phyloP scores from a whole-genome alignment of 192 early-diverging fungal species.

The Dimargaris verticillata region DNA sequence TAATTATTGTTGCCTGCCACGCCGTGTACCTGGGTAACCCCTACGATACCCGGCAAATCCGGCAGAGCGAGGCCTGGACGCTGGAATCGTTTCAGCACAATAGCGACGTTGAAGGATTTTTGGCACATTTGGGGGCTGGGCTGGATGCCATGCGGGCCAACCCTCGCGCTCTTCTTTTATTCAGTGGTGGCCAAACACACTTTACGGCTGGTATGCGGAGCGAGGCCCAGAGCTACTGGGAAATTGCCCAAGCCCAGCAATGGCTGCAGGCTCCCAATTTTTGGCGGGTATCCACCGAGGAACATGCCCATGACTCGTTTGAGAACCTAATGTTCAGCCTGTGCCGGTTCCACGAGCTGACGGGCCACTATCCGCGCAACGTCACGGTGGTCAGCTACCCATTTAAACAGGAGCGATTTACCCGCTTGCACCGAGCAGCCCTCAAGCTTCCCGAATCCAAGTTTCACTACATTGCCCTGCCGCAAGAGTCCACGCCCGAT shows the following conservation, averaged over 20 bases:
- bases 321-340: slow-evolving; percentile 34
- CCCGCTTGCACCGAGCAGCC: slow-evolving; percentile 25
- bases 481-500: not conserved
- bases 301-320: slow-evolving; percentile 33
- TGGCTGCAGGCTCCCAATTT: slow-evolving; percentile 24
- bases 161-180: slow-evolving; percentile 24
- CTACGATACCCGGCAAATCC: slow-evolving; percentile 16
- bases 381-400: slow-evolving; percentile 26
- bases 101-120: slow-evolving; percentile 24
- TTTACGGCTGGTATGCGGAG: slow-evolving; percentile 21
- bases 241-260: slow-evolving; percentile 24
- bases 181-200: slow-evolving; percentile 28
- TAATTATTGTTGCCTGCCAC: slow-evolving; percentile 28
- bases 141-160: slow-evolving; percentile 22
- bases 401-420: slow-evolving; percentile 25
- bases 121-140: slow-evolving; percentile 27
- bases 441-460: slow-evolving; percentile 25
- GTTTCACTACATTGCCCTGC: not conserved
- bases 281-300: slow-evolving; percentile 27
- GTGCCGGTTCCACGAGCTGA: slow-evolving; percentile 30
- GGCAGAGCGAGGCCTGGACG: slow-evolving; percentile 24
- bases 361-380: slow-evolving; percentile 26
- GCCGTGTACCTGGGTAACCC: slow-evolving; percentile 24
- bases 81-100: slow-evolving; percentile 20
- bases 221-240: slow-evolving; percentile 33